phyloP scores from a whole-genome alignment of 192 early-diverging fungal species.

The Chytriomyces sp. region DNA sequence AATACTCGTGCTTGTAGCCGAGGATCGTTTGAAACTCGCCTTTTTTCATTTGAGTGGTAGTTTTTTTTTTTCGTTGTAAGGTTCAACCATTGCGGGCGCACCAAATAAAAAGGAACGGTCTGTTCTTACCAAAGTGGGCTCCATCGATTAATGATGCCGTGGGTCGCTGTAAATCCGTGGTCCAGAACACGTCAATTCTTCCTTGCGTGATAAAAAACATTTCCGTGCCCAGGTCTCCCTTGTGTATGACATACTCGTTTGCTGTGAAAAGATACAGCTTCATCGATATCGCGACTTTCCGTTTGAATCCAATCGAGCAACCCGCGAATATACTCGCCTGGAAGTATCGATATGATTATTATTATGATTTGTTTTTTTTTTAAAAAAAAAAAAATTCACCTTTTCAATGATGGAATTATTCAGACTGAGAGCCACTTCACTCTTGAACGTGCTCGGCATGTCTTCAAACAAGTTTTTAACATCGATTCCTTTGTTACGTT shows the following conservation, averaged over 20 bases:
- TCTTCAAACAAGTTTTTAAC: slow-evolving; percentile 56
- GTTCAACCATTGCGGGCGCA: neutral
- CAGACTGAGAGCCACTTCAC: slow-evolving; percentile 61
- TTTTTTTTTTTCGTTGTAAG: slow-evolving; percentile 4
- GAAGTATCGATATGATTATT: neutral
- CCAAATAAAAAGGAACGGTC: too few relatives aligned
- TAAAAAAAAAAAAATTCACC: slow-evolving; percentile 28
- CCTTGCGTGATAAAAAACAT: slow-evolving; percentile 63
- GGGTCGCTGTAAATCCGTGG: slow-evolving; percentile 41
- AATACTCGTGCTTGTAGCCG: slow-evolving; percentile 56
- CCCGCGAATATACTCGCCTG: slow-evolving; percentile 52
- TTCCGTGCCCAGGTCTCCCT: slow-evolving; percentile 54
- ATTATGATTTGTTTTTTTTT: neutral
- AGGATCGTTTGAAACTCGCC: slow-evolving; percentile 57
- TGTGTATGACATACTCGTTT: slow-evolving; percentile 58
- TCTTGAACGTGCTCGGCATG: slow-evolving; percentile 57
- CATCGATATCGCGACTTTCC: slow-evolving; percentile 58
- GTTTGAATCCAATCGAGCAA: slow-evolving; percentile 53
- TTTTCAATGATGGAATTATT: slow-evolving; percentile 59
- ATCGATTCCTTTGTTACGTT: slow-evolving; percentile 60
- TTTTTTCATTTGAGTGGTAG: slow-evolving; percentile 6
- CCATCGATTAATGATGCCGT: slow-evolving; percentile 57
- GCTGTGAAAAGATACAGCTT: slow-evolving; percentile 60
- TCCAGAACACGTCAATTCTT: slow-evolving; percentile 55
- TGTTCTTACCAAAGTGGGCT: slow-evolving; percentile 53